Conservation (phyloP, 2,329 filamentous ascomycete genomes). For the Mollisiaceae sp. region DNA sequence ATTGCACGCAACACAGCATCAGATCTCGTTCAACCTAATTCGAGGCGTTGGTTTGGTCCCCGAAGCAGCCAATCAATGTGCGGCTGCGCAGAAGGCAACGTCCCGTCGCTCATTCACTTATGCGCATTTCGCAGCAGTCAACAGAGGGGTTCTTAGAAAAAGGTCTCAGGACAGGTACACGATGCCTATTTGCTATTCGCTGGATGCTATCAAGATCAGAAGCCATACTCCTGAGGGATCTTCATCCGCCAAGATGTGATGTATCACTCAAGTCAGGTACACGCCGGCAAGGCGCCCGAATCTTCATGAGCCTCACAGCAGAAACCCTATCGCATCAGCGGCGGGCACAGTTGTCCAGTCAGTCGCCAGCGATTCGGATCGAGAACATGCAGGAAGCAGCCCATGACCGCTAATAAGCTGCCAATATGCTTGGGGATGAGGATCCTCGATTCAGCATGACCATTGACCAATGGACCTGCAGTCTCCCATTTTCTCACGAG, state of each 20-base stretch:
- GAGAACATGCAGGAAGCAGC: neutral
- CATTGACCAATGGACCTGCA: neutral
- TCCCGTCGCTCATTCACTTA: conserved; percentile 14
- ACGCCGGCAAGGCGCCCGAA: conserved; percentile 5
- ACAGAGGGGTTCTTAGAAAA: neutral
- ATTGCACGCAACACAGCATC: conserved; percentile 27
- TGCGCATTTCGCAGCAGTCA: neutral
- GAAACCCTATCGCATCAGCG: neutral
- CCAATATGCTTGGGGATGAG: neutral
- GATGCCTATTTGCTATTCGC: neutral
- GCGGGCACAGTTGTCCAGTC: neutral
- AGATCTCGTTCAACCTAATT: conserved; percentile 2
- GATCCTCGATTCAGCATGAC: neutral
- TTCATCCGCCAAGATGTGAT: conserved; percentile 4
- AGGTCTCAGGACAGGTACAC: conserved; percentile 1
- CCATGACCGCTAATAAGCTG: neutral
- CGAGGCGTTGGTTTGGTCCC: conserved; percentile 13
- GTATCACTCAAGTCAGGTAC: conserved; percentile 13
- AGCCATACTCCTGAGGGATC: conserved; percentile 1
- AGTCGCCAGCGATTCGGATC: neutral
- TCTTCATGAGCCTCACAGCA: conserved; percentile 2
- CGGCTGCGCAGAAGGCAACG: conserved; percentile 3
- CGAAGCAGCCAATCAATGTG: neutral
- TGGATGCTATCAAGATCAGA: neutral
- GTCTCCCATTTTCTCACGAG: neutral